A percentile compares a stretch with the other conserved stretches of the same genome.
Conservation (phyloP, 2,329 filamentous ascomycete genomes). For the Elsinoe fawcettii region DNA sequence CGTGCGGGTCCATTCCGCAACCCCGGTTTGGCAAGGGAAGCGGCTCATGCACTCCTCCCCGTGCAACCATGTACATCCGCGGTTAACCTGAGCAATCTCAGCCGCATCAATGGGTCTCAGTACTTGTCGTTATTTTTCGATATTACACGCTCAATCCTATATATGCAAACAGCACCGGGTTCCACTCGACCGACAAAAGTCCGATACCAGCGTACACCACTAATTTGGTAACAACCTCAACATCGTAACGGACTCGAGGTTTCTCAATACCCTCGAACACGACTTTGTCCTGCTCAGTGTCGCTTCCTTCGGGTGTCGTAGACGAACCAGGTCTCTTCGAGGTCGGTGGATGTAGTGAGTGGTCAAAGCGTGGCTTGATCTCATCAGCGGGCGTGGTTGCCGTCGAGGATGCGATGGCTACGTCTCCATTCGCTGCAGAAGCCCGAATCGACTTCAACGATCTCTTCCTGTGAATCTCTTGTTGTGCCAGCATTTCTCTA, state of each 20-base stretch:
- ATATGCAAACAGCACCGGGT: slow-evolving; percentile 56
- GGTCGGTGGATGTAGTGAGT: not conserved
- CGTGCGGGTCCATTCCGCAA: not conserved
- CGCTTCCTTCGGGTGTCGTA: slow-evolving; percentile 29
- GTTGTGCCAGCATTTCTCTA: slow-evolving; percentile 88
- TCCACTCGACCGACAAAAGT: slow-evolving; percentile 69
- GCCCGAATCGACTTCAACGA: slow-evolving; percentile 31
- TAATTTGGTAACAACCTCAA: slow-evolving; percentile 96
- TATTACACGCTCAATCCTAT: slow-evolving; percentile 7
- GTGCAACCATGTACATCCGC: not conserved
- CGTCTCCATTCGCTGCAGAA: not conserved
- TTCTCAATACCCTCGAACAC: slow-evolving; percentile 78
- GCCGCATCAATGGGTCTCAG: not conserved
- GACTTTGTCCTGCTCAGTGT: slow-evolving; percentile 43
- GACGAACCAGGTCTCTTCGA: slow-evolving; percentile 1
- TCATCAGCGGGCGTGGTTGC: not conserved
- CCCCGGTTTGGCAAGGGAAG: not conserved
- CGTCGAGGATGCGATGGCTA: slow-evolving; percentile 3
- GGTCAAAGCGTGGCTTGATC: not conserved
- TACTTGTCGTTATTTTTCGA: not conserved
- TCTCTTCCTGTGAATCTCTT: slow-evolving; percentile 56
- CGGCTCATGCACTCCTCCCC: not conserved
- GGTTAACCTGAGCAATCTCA: not conserved
- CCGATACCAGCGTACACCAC: slow-evolving; percentile 89
- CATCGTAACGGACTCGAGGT: slow-evolving; percentile 88